Conservation (phyloP, 2,329 filamentous ascomycete genomes). For the Fusarium sp. region DNA sequence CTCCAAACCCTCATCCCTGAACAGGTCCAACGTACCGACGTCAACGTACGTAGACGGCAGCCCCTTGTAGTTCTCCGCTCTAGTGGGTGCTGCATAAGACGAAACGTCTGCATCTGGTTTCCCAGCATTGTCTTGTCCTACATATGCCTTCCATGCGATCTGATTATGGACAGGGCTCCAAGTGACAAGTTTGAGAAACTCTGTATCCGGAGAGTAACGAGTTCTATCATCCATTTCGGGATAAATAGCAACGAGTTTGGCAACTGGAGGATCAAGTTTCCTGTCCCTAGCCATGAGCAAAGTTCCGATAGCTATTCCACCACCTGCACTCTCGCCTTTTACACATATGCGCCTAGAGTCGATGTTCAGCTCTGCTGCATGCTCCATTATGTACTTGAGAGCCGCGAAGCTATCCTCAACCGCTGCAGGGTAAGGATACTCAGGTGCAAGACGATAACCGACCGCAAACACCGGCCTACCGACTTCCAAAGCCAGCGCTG, state of each 20-base stretch:
- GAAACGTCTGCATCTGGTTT: slow-evolving; percentile 27
- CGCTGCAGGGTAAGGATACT: slow-evolving; percentile 28
- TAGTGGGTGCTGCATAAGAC: slow-evolving; percentile 38
- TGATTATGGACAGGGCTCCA: slow-evolving; percentile 28
- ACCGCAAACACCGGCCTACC: slow-evolving; percentile 38
- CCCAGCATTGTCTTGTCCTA: slow-evolving; percentile 39
- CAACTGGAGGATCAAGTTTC: slow-evolving; percentile 27
- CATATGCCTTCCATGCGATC: slow-evolving; percentile 38
- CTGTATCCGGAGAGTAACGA: background rate
- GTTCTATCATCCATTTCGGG: slow-evolving; percentile 42
- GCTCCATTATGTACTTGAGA: slow-evolving; percentile 27
- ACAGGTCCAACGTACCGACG: slow-evolving; percentile 39
- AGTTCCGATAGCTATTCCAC: slow-evolving; percentile 22
- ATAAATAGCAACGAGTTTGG: slow-evolving; percentile 38
- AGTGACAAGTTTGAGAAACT: slow-evolving; percentile 25
- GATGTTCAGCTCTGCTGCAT: slow-evolving; percentile 36
- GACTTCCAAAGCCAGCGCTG: slow-evolving; percentile 4
- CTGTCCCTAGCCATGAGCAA: slow-evolving; percentile 38
- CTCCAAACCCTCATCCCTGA: slow-evolving; percentile 37
- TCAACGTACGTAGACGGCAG: slow-evolving; percentile 40
- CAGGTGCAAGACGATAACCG: slow-evolving; percentile 43
- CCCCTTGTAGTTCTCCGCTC: slow-evolving; percentile 25
- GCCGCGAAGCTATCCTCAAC: slow-evolving; percentile 40
- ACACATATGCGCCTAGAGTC: slow-evolving; percentile 34
- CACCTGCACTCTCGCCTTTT: slow-evolving; percentile 40